Conservation (phyloP, 2,329 filamentous ascomycete species). For the Plectosphaerella cucumerina region DNA sequence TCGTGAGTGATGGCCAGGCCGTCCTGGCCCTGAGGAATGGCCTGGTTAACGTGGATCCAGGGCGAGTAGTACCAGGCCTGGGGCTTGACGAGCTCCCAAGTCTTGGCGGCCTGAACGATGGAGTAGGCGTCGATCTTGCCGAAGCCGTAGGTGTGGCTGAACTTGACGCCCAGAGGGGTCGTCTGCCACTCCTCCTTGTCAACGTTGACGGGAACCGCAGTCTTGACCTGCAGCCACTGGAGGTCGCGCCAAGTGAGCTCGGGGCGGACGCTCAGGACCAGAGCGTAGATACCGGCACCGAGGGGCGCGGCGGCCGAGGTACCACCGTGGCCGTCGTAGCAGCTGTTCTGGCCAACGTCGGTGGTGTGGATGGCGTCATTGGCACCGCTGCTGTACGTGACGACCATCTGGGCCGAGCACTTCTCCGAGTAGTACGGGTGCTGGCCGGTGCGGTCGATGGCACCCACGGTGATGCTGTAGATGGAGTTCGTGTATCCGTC, state of each 20-base stretch:
- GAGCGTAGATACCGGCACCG: conserved; percentile 85
- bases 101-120: conserved; percentile 80
- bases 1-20: conserved; percentile 79
- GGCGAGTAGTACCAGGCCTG: conserved; percentile 94
- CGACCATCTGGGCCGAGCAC: conserved; percentile 91
- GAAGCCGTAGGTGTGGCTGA: conserved; percentile 92
- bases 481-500: conserved; percentile 99
- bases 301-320: conserved; percentile 94
- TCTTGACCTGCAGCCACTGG: conserved; percentile 84
- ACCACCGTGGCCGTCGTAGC: conserved; percentile 80
- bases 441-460: conserved; percentile 79
- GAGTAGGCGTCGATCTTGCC: conserved; percentile 89
- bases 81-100: conserved; percentile 84
- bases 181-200: conserved; percentile 71
- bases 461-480: conserved; percentile 95
- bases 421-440: conserved; percentile 96
- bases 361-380: conserved; percentile 93
- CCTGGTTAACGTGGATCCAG: conserved; percentile 84
- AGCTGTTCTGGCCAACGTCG: conserved; percentile 79
- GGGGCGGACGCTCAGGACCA: conserved; percentile 79
- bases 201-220: conserved; percentile 74
- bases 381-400: conserved; percentile 92
- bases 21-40: conserved; percentile 78
- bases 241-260: conserved; percentile 92
- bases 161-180: conserved; percentile 77